Percentiles rank a stretch among this genome's conserved stretches.
Conservation (phyloP, 345 rosid species). For the Physaria fendleri region DNA sequence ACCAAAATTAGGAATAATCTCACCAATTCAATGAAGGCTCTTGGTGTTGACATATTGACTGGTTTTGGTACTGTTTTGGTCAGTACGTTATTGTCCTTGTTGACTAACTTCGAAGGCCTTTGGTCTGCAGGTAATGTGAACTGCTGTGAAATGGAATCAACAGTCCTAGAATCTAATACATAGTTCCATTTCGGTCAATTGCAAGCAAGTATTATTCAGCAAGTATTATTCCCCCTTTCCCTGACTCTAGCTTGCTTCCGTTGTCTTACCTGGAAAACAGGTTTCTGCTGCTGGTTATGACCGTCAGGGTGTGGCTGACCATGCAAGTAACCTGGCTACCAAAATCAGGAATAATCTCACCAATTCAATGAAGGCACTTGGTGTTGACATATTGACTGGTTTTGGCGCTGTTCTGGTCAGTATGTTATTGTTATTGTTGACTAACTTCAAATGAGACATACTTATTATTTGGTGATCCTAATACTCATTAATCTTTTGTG, state of each 20-base stretch:
- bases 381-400: conserved; percentile 95
- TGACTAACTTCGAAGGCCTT: conserved; percentile 54
- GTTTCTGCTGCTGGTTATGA: conserved; percentile 91
- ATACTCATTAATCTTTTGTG: neutral
- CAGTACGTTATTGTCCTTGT: conserved; percentile 25
- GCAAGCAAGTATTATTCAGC: neutral
- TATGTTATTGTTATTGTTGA: conserved; percentile 3
- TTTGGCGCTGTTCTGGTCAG: conserved; percentile 75
- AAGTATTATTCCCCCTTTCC: too few species aligned
- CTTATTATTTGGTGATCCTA: neutral
- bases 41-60: conserved; percentile 91
- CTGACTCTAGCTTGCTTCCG: conserved; percentile 4
- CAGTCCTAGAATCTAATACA: neutral
- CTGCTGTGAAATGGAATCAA: neutral
- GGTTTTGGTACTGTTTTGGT: conserved; percentile 83
- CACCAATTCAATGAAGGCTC: conserved; percentile 90
- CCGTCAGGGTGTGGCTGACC: conserved; percentile 97
- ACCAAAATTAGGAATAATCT: conserved; percentile 81
- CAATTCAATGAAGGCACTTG: conserved; percentile 89
- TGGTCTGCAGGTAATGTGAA: conserved; percentile 72
- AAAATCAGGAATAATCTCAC: conserved; percentile 86
- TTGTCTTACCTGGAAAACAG: conserved; percentile 30
- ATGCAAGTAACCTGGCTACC: conserved; percentile 88
- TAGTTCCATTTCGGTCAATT: neutral
- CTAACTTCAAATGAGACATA: neutral